Percentiles rank a stretch among this genome's conserved stretches.
phyloP scores from a whole-genome alignment of 495 filamentous ascomycete species.

The Rusavskia elegans region DNA sequence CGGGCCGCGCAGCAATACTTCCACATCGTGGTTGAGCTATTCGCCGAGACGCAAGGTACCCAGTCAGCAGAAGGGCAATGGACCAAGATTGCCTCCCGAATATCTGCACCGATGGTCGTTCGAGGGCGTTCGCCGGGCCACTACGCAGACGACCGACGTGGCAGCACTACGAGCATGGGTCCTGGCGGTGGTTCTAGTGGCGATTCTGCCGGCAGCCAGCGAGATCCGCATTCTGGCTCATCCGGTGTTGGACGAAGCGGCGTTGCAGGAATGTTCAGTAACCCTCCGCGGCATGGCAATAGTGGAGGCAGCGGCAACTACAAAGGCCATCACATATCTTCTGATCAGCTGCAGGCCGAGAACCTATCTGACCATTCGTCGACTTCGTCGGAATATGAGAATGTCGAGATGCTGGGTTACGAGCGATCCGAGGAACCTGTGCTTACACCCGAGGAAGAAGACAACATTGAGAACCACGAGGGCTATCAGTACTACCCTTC shows the following conservation, averaged over 20 bases:
- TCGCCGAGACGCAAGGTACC: constrained; percentile 47
- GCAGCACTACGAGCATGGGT: constrained; percentile 56
- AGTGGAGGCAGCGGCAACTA: background rate
- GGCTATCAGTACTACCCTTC: constrained; percentile 6
- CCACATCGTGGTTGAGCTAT: constrained; percentile 79
- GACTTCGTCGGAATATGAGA: constrained; percentile 1
- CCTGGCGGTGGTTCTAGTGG: constrained; percentile 34
- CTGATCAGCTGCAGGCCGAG: background rate
- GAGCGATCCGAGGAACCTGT: background rate
- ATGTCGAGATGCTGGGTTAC: background rate
- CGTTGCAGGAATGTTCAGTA: constrained; percentile 1
- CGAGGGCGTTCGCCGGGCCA: constrained; percentile 86
- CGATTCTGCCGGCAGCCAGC: background rate
- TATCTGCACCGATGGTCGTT: constrained; percentile 81
- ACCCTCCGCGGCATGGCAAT: background rate
- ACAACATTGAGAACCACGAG: constrained; percentile 1
- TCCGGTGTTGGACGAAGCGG: background rate
- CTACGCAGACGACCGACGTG: constrained; percentile 70
- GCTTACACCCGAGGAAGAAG: constrained; percentile 1
- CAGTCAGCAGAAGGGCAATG: constrained; percentile 33
- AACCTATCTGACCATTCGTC: background rate
- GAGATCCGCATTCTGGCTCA: constrained; percentile 1
- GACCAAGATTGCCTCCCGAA: constrained; percentile 63
- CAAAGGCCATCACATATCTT: background rate
- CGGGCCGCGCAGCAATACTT: constrained; percentile 89